Base-by-base conservation (phyloP, 176 grass and related monocot species). In the Neostapfia colusana region DNA sequence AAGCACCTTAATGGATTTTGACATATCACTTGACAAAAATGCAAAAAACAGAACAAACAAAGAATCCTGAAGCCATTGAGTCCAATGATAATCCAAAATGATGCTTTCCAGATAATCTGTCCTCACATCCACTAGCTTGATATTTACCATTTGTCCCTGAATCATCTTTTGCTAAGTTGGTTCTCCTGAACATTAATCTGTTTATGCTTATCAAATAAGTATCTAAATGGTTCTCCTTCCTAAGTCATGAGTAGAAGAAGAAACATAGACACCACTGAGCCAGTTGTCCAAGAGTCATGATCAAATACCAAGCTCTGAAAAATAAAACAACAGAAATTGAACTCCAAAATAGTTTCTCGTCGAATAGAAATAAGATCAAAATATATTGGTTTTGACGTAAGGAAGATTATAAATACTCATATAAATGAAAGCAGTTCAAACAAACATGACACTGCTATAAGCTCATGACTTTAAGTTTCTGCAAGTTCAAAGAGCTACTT, bases 401-500 rank as follows among this genome's bases (percentile, higher is more conserved):
- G 53, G 43, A 79, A 25, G 15, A 10, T 79, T 34, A 43, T 35
- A 83, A 11, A 65, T 60, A 72, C 49, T 60, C 67, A 79, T 27
- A 50, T 60, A 40, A 53, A 54, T 38, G 23, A 87, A 23, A 24
- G 40, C 7, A 68, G 50, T 25, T 73, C 46, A 63, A 78, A 58
- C 41, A 70, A 36, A 59, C 48, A 78, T 7, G 13, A 71, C 59
- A 71, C 41, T 34, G 40, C 10, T 31, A 72, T 42, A 83, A 83
- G 25, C 35, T 31, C 69, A 74, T 17, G 39, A 25, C 63, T 74
- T 58, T 63, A 79, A 79, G 57, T 25, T 43, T 23, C 66, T 69
- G 68, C 35, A 74, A 79, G 64, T 74, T 62, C 34, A 60, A 54
- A 73, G 23, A 79, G 24, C 50, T 79, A 69, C 69, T 69, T 62